Evolutionary conservation across 768 basidiomycete genomes (phyloP), one percentile per base, ranked within the genome.

Genomic region (Dictyophora rubrovolvata): DNA sequence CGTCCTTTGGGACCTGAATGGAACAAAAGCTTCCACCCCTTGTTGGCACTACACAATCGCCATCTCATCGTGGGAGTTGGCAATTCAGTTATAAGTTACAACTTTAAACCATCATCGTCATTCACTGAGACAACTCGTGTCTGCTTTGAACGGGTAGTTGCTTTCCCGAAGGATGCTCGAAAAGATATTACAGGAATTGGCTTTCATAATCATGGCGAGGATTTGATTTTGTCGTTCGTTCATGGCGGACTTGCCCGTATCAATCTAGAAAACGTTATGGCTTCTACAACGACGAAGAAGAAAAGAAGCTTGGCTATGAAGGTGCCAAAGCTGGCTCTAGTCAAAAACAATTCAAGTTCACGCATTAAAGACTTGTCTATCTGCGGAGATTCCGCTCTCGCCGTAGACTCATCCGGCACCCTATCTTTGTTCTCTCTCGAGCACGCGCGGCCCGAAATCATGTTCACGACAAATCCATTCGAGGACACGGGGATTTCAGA

Each of bases 51-150:
- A 59, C 84, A 75, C 56, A 56, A 70, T 17, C 79, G 79, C 23
- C 73, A 82, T 8, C 71, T 89, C 1, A 61, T 86, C 37, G 78
- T 88, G 48, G 84, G 81, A 14, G 81, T 84, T 6, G 86, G 85
- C 11, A 72, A 70, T 62, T 65, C 67, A 20, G 68, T 89, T n/a
- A 76, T 80, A 62, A 81, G 78, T 8, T 89, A 85, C 65, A 69
- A 62, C 17, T 81, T 88, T 61, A 72, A 69, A 2, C 28, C 60
- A 14, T 60, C 64, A 62, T 18, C 48, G 46, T 66, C 65, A 22
- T 11, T 18, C 33, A 37, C 59, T 63, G 11, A 61, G 2, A 67
- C 74, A 2, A 83, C 85, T 5, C 68, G 73, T 18, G 67, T 86
- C 33, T 62, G 63, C 17, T 72, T 74, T 18, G 84, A 85, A 37